Conservation (phyloP, 768 basidiomycete species). For the Tricholoma flavovirens region DNA sequence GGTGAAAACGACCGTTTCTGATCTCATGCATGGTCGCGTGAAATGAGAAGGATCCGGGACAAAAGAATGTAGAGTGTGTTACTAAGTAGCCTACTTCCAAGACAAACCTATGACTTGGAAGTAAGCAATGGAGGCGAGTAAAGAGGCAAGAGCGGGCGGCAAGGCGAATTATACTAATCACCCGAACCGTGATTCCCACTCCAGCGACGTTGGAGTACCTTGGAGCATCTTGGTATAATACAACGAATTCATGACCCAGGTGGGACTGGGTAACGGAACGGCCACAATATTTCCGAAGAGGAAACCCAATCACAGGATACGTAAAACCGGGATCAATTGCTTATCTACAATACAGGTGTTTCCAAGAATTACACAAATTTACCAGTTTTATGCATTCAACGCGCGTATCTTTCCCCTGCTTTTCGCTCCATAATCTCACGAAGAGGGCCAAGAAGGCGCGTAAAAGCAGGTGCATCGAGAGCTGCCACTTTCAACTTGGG, state of each 20-base stretch:
- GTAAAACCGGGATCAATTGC: not conserved
- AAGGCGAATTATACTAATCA: not conserved
- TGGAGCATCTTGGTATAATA: too few species aligned
- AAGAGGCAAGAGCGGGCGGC: not conserved
- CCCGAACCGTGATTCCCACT: too few species aligned
- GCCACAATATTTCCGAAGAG: too few species aligned
- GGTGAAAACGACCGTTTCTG: not conserved
- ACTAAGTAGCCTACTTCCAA: not conserved
- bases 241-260: too few species aligned
- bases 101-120: not conserved
- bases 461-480: conserved; percentile 89
- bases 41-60: too few species aligned
- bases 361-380: not conserved
- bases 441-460: conserved; percentile 85
- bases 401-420: conserved; percentile 48
- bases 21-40: not conserved
- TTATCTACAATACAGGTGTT: not conserved
- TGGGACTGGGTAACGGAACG: too few species aligned
- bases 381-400: not conserved
- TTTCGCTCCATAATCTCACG: conserved; percentile 91
- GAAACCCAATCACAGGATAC: too few species aligned
- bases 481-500: conserved; percentile 89
- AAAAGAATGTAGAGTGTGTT: not conserved
- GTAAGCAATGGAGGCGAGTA: not conserved
- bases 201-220: too few species aligned